These are phyloP conservation scores for Eragrostis tef DNA, from an alignment of 202 grass and related monocot genomes.

Conservation along the genomic window DNA sequence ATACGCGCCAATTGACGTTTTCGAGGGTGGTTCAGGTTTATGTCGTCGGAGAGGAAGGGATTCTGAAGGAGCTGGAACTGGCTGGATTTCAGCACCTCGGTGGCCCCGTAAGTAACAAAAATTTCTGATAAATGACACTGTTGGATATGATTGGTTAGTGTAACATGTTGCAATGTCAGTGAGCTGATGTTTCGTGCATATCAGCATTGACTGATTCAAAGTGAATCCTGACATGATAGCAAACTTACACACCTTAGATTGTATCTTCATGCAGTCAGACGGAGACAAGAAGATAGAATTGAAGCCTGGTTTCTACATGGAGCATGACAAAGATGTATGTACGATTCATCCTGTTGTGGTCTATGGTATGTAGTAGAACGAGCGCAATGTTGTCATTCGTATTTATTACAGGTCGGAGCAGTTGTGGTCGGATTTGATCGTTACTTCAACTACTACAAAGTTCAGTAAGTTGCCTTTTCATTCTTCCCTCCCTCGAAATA, in stretches of 20 bases:
- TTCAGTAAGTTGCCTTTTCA: constrained; percentile 71
- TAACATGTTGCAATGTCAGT: constrained; percentile 11
- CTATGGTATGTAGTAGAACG: neutral
- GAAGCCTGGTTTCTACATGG: constrained; percentile 89
- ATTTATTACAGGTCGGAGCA: constrained; percentile 80
- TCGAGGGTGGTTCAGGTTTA: constrained; percentile 60
- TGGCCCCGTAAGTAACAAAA: constrained; percentile 68
- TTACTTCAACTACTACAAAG: constrained; percentile 98
- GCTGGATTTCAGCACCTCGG: constrained; percentile 87
- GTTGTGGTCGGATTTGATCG: constrained; percentile 98
- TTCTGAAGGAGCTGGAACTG: constrained; percentile 85
- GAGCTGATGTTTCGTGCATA: neutral
- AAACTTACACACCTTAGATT: constrained; percentile 17
- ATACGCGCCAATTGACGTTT: neutral
- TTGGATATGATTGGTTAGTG: neutral
- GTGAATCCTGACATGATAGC: neutral
- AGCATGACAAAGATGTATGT: constrained; percentile 89
- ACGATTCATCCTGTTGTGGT: neutral
- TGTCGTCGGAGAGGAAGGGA: constrained; percentile 95
- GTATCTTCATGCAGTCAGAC: constrained; percentile 56
- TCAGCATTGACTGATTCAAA: neutral
- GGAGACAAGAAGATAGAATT: constrained; percentile 95
- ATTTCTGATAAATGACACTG: constrained; percentile 24
- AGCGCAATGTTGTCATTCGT: neutral
- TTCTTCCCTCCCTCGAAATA: constrained; percentile 6